Conservation (phyloP, 495 filamentous ascomycete genomes). For the Aspergillus campestris region DNA sequence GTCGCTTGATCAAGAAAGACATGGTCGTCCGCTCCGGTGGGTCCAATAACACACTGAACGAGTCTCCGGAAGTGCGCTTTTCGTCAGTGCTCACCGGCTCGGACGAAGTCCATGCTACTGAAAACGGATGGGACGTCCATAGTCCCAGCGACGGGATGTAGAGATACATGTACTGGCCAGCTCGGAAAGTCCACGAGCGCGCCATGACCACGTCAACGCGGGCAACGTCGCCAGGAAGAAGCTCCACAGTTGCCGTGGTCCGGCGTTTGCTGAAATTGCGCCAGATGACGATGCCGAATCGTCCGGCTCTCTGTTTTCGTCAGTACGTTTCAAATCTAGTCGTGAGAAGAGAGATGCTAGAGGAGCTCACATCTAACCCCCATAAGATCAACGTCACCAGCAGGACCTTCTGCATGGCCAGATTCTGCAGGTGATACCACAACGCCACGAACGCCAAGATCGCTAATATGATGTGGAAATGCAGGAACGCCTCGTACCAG, state of each 20-base stretch:
- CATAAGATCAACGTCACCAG: constrained; percentile 31
- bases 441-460: constrained; percentile 41
- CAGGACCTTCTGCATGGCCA: constrained; percentile 32
- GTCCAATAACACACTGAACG: constrained; percentile 25
- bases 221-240: constrained; percentile 41
- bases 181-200: constrained; percentile 39
- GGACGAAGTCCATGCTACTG: constrained; percentile 42
- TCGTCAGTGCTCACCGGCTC: constrained; percentile 8
- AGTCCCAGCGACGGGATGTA: constrained; percentile 44
- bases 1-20: constrained; percentile 46
- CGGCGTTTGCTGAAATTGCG: constrained; percentile 43
- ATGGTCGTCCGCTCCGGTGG: constrained; percentile 31
- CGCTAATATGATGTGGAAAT: constrained; percentile 43
- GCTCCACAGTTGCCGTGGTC: constrained; percentile 43
- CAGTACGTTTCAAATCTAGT: constrained; percentile 25
- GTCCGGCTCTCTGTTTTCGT: constrained; percentile 43
- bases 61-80: constrained; percentile 27
- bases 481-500: constrained; percentile 52
- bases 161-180: constrained; percentile 49
- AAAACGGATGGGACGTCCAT: constrained; percentile 52
- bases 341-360: constrained; percentile 26
- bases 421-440: constrained; percentile 45
- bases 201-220: constrained; percentile 41
- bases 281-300: constrained; percentile 48
- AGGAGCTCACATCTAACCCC: constrained; percentile 28